Conservation (phyloP, 2,329 filamentous ascomycete species). For the Tolypocladium pustulatum region DNA sequence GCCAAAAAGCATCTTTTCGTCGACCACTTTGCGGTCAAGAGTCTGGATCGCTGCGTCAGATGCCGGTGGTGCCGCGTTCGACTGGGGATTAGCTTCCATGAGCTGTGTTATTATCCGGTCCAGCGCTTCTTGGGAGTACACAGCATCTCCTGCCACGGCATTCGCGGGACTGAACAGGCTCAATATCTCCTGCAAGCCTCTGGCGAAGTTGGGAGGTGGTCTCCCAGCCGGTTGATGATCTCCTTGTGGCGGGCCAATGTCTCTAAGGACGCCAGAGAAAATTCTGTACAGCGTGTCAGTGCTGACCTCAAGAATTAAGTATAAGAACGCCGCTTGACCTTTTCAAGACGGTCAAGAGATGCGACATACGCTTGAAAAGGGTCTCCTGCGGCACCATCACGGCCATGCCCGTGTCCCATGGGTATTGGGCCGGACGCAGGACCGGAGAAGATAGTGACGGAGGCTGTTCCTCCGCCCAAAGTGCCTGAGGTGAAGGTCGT, state of each 20-base stretch:
- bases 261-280: conserved; percentile 34
- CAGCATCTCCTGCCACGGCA: conserved; percentile 61
- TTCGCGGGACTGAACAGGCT: conserved; percentile 42
- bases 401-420: conserved; percentile 1
- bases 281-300: conserved; percentile 23
- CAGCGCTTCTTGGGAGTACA: conserved; percentile 82
- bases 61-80: conserved; percentile 74
- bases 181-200: conserved; percentile 42
- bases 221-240: conserved; percentile 10
- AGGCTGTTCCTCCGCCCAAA: conserved; percentile 30
- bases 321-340: neutral
- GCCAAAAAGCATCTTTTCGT: conserved; percentile 55
- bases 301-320: neutral
- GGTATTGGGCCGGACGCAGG: conserved; percentile 13
- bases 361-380: conserved; percentile 38
- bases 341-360: neutral
- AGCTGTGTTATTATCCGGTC: conserved; percentile 80
- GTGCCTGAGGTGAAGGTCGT: conserved; percentile 26
- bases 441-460: conserved; percentile 36
- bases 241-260: conserved; percentile 21
- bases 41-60: conserved; percentile 62
- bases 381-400: conserved; percentile 17
- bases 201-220: conserved; percentile 13
- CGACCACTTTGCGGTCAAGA: conserved; percentile 61
- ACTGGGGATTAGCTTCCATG: conserved; percentile 72